Evolutionary conservation across 2,329 filamentous ascomycete genomes (phyloP), one percentile per base, ranked within the genome.

Genomic region (Didymella pomorum): DNA sequence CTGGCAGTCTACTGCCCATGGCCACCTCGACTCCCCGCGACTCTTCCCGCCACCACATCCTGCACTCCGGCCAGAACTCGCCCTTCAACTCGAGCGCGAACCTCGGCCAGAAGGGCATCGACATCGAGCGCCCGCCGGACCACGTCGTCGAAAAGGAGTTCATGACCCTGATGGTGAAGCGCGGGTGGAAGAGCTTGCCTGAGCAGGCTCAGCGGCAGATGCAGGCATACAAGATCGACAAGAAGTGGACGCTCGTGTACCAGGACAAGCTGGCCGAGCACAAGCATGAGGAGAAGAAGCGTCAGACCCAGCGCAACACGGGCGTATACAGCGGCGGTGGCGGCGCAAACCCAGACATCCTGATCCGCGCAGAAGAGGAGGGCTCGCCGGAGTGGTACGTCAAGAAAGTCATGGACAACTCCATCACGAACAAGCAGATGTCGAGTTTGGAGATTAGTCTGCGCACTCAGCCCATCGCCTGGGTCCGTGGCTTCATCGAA

Each of bases 301-400:
- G 91, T 67, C 86, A 89, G 69, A 90, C 91, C 52, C 87, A 89
- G 33, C 87, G 89, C 61, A 84, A 83, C 59, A 88, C 90, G 6
- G 52, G 52, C 35, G 35, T 43, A 33, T 79, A 80, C 47, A 64
- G 74, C 35, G 18, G 35, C n/a, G 64, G 74, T 25, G 87, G 91
- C 64, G 66, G 64, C 29, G 59, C 60, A 2, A 90, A 88, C 66
- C 82, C 84, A 52, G 85, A 75, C 66, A 86, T 94, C 58, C 85
- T 92, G 39, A 86, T 88, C 41, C 88, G 91, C 67, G 92, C 92
- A 8, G 93, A 97, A 73, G 94, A 98, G 75, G 95, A 98, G 77
- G 94, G 93, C 43, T 96, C 92, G 48, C 95, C 95, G 3, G 94
- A 98, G 79, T 99, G 94, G 94, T 99, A 97, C 76, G 94, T 99